These are phyloP conservation scores for Ogataea paradorogensis DNA, from an alignment of 805 yeast genomes.

Conservation along the genomic window DNA sequence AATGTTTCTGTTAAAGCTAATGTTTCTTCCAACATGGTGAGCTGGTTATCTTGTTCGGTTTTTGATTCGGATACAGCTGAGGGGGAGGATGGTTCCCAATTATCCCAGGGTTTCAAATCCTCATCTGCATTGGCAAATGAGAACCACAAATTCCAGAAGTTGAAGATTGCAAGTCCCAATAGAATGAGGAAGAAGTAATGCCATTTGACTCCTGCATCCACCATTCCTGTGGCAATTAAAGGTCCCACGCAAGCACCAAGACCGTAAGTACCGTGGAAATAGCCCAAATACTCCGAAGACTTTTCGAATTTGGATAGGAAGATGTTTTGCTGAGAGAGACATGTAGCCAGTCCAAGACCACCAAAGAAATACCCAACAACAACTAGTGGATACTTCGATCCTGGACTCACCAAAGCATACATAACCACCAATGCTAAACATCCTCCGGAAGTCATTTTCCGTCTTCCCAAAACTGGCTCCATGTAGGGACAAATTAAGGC, in stretches of 20 bases:
- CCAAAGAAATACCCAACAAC: slow-evolving; percentile 53
- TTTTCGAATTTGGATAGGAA: slow-evolving; percentile 49
- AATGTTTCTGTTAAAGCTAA: slow-evolving; percentile 17
- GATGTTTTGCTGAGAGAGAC: slow-evolving; percentile 49
- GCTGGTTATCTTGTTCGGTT: slow-evolving; percentile 13
- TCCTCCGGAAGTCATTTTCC: slow-evolving; percentile 40
- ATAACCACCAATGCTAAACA: slow-evolving; percentile 35
- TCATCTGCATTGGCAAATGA: slow-evolving; percentile 49
- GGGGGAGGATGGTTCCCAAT: slow-evolving; percentile 22
- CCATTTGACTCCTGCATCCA: slow-evolving; percentile 51
- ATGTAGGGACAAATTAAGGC: slow-evolving; percentile 49
- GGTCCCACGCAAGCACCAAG: slow-evolving; percentile 72
- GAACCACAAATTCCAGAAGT: slow-evolving; percentile 35
- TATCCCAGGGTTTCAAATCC: slow-evolving; percentile 40
- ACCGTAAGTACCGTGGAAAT: slow-evolving; percentile 69
- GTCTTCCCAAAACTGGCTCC: slow-evolving; percentile 40
- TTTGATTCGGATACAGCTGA: slow-evolving; percentile 2
- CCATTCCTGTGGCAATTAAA: slow-evolving; percentile 55
- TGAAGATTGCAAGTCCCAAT: slow-evolving; percentile 36
- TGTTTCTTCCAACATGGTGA: slow-evolving; percentile 23
- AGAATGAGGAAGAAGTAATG: slow-evolving; percentile 51
- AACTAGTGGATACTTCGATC: slow-evolving; percentile 46
- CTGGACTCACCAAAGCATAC: slow-evolving; percentile 46
- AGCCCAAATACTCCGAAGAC: slow-evolving; percentile 57
- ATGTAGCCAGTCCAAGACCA: slow-evolving; percentile 54